These are phyloP conservation scores for Umbelopsis ramanniana DNA, from an alignment of 192 early-diverging fungal species.

Conservation along the genomic window DNA sequence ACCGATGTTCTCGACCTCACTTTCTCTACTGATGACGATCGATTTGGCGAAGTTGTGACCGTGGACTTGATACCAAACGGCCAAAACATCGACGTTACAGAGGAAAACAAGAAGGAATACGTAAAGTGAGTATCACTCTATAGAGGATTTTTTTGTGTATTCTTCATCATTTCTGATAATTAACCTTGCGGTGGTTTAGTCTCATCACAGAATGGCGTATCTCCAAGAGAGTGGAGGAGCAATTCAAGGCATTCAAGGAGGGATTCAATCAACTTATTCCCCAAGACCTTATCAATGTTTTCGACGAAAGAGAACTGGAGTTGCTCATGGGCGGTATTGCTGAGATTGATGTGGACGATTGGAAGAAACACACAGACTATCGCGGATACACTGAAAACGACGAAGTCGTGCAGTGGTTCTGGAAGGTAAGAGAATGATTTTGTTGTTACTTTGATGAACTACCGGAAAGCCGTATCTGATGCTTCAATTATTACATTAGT, in stretches of 20 bases:
- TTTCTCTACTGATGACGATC: conserved; percentile 94
- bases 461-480: background rate
- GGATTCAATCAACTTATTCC: conserved; percentile 97
- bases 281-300: conserved; percentile 92
- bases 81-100: conserved; percentile 89
- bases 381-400: conserved; percentile 97
- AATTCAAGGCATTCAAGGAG: conserved; percentile 92
- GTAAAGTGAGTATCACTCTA: conserved; percentile 60
- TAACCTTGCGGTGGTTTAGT: conserved; percentile 18
- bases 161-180: background rate
- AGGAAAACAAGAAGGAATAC: conserved; percentile 97
- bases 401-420: conserved; percentile 95
- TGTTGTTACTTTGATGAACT: background rate
- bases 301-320: conserved; percentile 97
- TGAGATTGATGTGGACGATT: conserved; percentile 97
- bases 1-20: conserved; percentile 85
- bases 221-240: conserved; percentile 90
- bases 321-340: conserved; percentile 95
- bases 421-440: conserved; percentile 60
- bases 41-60: conserved; percentile 87
- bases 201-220: conserved; percentile 90
- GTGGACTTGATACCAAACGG: conserved; percentile 91
- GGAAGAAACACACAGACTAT: conserved; percentile 99
- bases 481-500: conserved; percentile 42
- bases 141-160: background rate